A percentile compares a stretch with the other conserved stretches of the same genome.
Conservation (phyloP, 2,329 filamentous ascomycete genomes). For the Hypomyces rosellus region DNA sequence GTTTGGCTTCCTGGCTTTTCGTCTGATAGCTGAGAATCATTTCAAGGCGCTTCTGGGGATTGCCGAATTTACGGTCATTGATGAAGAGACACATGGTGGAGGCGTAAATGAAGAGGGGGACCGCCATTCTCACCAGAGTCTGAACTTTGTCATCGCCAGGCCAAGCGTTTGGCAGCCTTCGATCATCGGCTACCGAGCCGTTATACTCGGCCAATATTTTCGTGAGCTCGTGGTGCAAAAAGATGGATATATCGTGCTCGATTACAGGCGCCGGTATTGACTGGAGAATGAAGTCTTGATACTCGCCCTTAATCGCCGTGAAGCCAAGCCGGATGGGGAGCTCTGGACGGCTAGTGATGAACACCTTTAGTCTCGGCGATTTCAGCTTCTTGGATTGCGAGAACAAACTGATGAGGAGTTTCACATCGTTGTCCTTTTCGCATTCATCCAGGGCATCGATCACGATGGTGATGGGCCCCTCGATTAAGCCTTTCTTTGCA, state of each 20-base stretch:
- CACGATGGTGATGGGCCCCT: constrained; percentile 21
- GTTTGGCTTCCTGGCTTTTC: constrained; percentile 2
- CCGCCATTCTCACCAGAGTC: constrained; percentile 22
- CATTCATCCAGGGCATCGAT: constrained; percentile 27
- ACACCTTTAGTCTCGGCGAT: constrained; percentile 24
- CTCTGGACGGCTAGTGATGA: constrained; percentile 37
- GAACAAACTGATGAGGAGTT: constrained; percentile 26
- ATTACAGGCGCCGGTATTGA: constrained; percentile 25
- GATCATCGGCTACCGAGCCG: background rate
- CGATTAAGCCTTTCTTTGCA: too few species aligned
- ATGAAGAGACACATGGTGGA: constrained; percentile 26
- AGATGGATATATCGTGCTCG: constrained; percentile 31
- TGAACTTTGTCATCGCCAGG: constrained; percentile 14
- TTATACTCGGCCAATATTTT: constrained; percentile 24
- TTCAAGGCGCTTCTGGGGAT: constrained; percentile 16
- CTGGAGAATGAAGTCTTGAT: constrained; percentile 28
- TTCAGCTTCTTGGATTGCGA: constrained; percentile 8
- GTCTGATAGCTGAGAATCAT: constrained; percentile 16
- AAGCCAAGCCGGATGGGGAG: constrained; percentile 30
- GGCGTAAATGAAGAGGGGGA: constrained; percentile 31
- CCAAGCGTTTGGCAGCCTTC: constrained; percentile 21
- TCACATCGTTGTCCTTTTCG: constrained; percentile 22
- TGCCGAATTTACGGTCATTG: constrained; percentile 13
- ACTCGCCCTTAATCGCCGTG: constrained; percentile 15
- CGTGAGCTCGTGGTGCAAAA: constrained; percentile 23